Conservation (phyloP, 352 stramenopile genomes). For the Sclerospora graminicola region DNA sequence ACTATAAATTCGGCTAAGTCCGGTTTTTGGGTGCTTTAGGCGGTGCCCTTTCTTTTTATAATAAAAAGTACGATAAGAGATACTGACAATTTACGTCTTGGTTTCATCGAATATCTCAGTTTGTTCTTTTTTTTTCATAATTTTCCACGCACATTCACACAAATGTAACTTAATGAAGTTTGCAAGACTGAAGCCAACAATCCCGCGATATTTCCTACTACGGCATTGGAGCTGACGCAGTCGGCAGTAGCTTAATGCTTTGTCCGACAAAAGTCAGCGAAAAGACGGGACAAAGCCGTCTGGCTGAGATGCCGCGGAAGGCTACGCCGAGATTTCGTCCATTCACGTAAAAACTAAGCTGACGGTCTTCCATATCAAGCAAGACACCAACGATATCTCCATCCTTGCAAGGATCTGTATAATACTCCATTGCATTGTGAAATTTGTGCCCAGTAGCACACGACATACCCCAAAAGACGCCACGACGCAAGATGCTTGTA, state of each 20-base stretch:
- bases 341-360: conserved; percentile 75
- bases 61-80: too few relatives aligned
- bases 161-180: too few relatives aligned
- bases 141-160: too few relatives aligned
- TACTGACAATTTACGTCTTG: too few relatives aligned
- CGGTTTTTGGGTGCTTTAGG: too few relatives aligned
- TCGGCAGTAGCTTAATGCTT: conserved; percentile 49
- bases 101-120: too few relatives aligned
- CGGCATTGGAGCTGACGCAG: conserved; percentile 37
- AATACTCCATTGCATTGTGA: conserved; percentile 65
- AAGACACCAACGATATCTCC: conserved; percentile 66
- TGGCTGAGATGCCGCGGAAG: conserved; percentile 48
- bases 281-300: conserved; percentile 56
- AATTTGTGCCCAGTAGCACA: conserved; percentile 72
- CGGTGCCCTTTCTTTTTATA: too few relatives aligned
- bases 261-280: conserved; percentile 61
- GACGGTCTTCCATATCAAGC: conserved; percentile 65
- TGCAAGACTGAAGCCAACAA: too few relatives aligned
- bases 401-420: conserved; percentile 55
- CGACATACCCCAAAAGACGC: conserved; percentile 66
- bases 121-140: too few relatives aligned
- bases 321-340: conserved; percentile 60
- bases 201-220: conserved; percentile 4
- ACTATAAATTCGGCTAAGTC: too few relatives aligned
- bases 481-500: conserved; percentile 40